Evolutionary conservation across 2,329 filamentous ascomycete genomes (phyloP), one percentile per base, ranked within the genome.

Genomic region (Aspergillus carbonarius): DNA sequence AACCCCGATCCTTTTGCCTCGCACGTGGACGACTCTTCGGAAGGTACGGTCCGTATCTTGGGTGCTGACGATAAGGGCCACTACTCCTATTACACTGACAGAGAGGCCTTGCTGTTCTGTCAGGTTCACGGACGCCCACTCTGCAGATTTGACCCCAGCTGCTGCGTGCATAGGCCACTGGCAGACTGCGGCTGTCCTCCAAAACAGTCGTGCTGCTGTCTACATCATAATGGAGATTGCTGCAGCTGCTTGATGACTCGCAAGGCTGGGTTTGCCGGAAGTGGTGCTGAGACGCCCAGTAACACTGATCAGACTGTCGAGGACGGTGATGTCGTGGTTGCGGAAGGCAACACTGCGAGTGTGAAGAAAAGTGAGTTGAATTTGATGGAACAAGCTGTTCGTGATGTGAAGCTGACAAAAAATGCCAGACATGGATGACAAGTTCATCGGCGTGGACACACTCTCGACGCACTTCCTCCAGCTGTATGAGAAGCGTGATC

Each of bases 221-320:
- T 55, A 9, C 66, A 68, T 50, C 63, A 66, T 40, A 44, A 51
- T 10, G 63, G 64, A 9, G 64, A 68, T 35, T 68, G 44, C 44
- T 48, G 44, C 44, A 48, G 15, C 12, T 48, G 44, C 25, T 18
- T 48, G 44, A 48, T 13, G 17, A 30, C 15, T 30, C n/a, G 25
- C 13, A 27, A 48, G 9, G n/a, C 15, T n/a, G 44, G n/a, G 7
- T 32, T 25, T 8, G 25, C 25, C 8, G 17, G n/a, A 30, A 48
- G 23, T n/a, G 42, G 17, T 10, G 27, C n/a, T 17, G 44, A 17
- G 44, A 48, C 30, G 5, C 39, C 39, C 18, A 23, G 25, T 27
- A 10, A 18, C 9, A n/a, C 17, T 6, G 25, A 15, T 30, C 44
- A 30, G 27, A 25, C 7, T 17, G 4, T 30, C 25, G 15, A 18